Conservation (phyloP, 768 basidiomycete genomes). For the Albatrellus ellisii region DNA sequence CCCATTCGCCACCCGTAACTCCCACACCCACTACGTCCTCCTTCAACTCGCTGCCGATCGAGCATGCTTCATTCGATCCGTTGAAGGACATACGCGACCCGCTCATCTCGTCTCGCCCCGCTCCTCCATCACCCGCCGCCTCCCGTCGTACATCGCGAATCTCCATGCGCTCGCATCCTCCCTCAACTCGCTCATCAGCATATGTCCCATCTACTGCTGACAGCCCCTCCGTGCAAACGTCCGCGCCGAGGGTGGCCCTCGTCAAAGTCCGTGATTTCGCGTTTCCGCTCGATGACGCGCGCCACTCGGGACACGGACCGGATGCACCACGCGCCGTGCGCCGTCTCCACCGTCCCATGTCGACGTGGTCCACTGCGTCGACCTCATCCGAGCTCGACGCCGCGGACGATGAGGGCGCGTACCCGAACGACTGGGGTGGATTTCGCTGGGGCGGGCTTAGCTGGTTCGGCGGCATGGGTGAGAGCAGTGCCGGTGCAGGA, state of each 20-base stretch:
- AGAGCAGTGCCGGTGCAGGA: conserved; percentile 8
- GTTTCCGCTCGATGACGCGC: conserved; percentile 26
- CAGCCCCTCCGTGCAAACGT: conserved; percentile 4
- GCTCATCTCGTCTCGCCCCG: conserved; percentile 39
- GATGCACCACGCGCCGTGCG: conserved; percentile 28
- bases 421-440: conserved; percentile 16
- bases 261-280: conserved; percentile 41
- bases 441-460: conserved; percentile 32
- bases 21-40: neutral
- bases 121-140: conserved; percentile 43
- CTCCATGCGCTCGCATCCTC: conserved; percentile 25
- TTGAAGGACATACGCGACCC: conserved; percentile 16
- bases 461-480: conserved; percentile 22
- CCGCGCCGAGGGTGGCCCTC: conserved; percentile 11
- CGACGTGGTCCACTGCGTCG: conserved; percentile 15
- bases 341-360: conserved; percentile 19
- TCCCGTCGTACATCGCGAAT: conserved; percentile 34
- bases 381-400: conserved; percentile 15
- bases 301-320: conserved; percentile 30
- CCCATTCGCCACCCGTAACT: neutral
- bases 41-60: neutral
- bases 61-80: conserved; percentile 19
- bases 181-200: conserved; percentile 23
- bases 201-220: conserved; percentile 1
- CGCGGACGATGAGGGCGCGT: conserved; percentile 19